Evolutionary conservation across 345 rosid genomes (phyloP).

Genomic region (Lepidium aucheri): DNA sequence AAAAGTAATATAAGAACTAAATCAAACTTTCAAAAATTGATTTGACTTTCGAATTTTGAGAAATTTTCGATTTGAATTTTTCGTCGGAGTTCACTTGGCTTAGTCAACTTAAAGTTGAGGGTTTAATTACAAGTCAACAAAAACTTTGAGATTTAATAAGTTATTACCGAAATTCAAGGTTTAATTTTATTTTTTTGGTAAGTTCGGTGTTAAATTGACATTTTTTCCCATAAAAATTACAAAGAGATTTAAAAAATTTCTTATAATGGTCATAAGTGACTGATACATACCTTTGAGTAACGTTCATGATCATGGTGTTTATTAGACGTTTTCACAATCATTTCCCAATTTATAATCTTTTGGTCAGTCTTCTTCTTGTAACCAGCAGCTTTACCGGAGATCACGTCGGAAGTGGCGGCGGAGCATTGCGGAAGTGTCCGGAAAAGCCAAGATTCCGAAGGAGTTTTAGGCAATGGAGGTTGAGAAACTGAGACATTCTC

Average conservation of each 20-base stretch:
- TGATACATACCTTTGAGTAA: conserved; percentile 59
- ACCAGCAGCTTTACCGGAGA: conserved; percentile 17
- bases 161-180: too few relatives aligned
- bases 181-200: too few relatives aligned
- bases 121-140: too few relatives aligned
- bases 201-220: too few relatives aligned
- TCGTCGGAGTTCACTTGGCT: too few relatives aligned
- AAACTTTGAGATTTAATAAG: too few relatives aligned
- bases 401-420: conserved; percentile 8
- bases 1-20: too few relatives aligned
- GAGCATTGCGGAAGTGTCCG: conserved; percentile 53
- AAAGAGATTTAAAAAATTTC: neutral
- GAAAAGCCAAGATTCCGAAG: conserved; percentile 94
- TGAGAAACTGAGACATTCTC: conserved; percentile 30
- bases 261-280: neutral
- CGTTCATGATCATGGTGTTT: conserved; percentile 63
- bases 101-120: too few relatives aligned
- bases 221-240: too few relatives aligned
- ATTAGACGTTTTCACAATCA: conserved; percentile 75
- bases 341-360: conserved; percentile 72
- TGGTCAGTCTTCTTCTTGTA: conserved; percentile 29
- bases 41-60: too few relatives aligned
- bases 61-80: too few relatives aligned
- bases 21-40: too few relatives aligned
- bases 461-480: conserved; percentile 68